A percentile compares a stretch with the other conserved stretches of the same genome.
Conservation (phyloP, 805 yeast species). For the Jamesozyma jinghongensis region DNA sequence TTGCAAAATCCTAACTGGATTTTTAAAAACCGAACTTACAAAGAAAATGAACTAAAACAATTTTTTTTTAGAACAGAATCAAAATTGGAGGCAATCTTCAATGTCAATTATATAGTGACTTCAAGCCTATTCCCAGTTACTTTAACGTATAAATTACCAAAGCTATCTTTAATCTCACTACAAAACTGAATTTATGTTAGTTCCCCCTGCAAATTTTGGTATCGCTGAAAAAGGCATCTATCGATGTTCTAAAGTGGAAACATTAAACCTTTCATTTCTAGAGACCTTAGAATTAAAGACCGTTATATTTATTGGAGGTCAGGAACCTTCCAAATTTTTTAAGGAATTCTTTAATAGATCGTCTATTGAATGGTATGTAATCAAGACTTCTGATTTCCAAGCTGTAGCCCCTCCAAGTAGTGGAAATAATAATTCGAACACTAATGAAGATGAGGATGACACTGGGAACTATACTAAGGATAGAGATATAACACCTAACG, state of each 20-base stretch:
- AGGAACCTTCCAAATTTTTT: conserved; percentile 67
- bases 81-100: too few species aligned
- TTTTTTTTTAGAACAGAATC: too few species aligned
- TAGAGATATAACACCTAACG: conserved; percentile 1
- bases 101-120: too few species aligned
- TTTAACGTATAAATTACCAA: too few species aligned
- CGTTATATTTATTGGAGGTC: conserved; percentile 72
- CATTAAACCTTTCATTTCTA: conserved; percentile 68
- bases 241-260: conserved; percentile 71
- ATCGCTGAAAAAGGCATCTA: conserved; percentile 81
- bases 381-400: conserved; percentile 29
- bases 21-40: too few species aligned
- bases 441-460: background rate
- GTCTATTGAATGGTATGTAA: conserved; percentile 38
- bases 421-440: background rate
- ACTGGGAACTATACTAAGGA: background rate
- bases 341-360: conserved; percentile 54
- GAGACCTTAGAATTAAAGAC: conserved; percentile 62
- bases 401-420: conserved; percentile 8
- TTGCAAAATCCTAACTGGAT: too few species aligned
- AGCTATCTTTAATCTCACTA: background rate
- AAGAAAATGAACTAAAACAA: too few species aligned
- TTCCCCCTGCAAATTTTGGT: conserved; percentile 90
- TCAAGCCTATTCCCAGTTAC: too few species aligned
- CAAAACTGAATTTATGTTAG: conserved; percentile 45